A percentile compares a stretch with the other conserved stretches of the same genome.
Conservation (phyloP, 768 basidiomycete genomes). For the Cubamyces lactineus region DNA sequence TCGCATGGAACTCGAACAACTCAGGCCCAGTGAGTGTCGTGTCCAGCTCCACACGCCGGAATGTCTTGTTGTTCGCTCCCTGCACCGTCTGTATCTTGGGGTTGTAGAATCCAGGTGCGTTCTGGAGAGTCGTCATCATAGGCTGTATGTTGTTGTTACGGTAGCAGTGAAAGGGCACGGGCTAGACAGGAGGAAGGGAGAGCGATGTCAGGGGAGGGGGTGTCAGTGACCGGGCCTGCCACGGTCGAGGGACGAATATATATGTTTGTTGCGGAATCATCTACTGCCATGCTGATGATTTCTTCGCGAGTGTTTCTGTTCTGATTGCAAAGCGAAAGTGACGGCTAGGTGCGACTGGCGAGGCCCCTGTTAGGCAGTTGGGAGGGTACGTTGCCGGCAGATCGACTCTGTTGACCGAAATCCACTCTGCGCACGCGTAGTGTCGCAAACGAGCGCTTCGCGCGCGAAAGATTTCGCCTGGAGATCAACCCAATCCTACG, state of each 20-base stretch:
- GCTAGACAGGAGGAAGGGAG: neutral
- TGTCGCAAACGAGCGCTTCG: neutral
- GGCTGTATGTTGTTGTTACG: too few species aligned
- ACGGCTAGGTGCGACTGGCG: neutral
- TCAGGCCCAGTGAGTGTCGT: conserved; percentile 39
- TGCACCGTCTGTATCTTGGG: conserved; percentile 28
- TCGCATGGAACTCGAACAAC: conserved; percentile 40
- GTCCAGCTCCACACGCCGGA: conserved; percentile 39
- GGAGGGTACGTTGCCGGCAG: neutral
- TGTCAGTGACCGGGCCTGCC: neutral
- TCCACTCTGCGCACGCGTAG: neutral
- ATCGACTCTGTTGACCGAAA: neutral
- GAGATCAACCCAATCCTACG: neutral
- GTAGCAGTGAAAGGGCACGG: neutral
- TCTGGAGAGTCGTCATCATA: conserved; percentile 5
- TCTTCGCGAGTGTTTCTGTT: neutral
- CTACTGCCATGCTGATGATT: neutral
- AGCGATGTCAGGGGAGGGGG: neutral
- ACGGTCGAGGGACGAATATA: conserved; percentile 3
- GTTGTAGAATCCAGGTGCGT: conserved; percentile 16
- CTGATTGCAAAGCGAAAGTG: conserved; percentile 1
- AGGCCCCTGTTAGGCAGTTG: neutral
- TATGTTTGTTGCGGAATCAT: neutral
- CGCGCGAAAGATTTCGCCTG: neutral
- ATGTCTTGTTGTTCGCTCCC: conserved; percentile 34